These are phyloP conservation scores for Penicillium sp. DNA, from an alignment of 2,329 filamentous ascomycete species.

Conservation along the genomic window DNA sequence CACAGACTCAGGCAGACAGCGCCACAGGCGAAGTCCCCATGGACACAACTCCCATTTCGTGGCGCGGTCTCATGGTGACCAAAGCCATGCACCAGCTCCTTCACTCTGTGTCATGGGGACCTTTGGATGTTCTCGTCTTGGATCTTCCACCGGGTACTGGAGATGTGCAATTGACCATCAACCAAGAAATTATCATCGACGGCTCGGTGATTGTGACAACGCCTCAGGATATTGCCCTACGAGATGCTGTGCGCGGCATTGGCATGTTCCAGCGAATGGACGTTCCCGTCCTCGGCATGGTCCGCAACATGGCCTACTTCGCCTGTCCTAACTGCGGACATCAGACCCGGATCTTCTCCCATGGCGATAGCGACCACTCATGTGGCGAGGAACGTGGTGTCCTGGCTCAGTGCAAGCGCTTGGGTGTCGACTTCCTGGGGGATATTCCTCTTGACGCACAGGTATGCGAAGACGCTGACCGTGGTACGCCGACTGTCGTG, in stretches of 20 bases:
- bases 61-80: slow-evolving; percentile 96
- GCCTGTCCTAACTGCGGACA: slow-evolving; percentile 71
- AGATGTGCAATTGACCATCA: slow-evolving; percentile 94
- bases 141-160: slow-evolving; percentile 93
- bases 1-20: slow-evolving; percentile 28
- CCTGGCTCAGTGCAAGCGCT: slow-evolving; percentile 62
- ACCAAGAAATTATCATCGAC: slow-evolving; percentile 85
- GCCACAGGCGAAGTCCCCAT: slow-evolving; percentile 32
- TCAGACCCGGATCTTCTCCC: slow-evolving; percentile 71
- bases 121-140: slow-evolving; percentile 79
- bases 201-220: slow-evolving; percentile 84
- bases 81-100: slow-evolving; percentile 94
- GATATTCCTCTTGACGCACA: slow-evolving; percentile 82
- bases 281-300: slow-evolving; percentile 73
- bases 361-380: slow-evolving; percentile 25
- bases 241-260: slow-evolving; percentile 86
- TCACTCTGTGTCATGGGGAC: slow-evolving; percentile 91
- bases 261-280: slow-evolving; percentile 87
- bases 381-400: slow-evolving; percentile 56
- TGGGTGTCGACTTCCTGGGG: slow-evolving; percentile 74
- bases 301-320: slow-evolving; percentile 89
- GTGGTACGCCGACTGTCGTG: slow-evolving; percentile 84
- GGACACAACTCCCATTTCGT: slow-evolving; percentile 71
- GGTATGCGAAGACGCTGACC: slow-evolving; percentile 83
- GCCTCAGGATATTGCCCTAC: slow-evolving; percentile 85